Evolutionary conservation across 139 green algal species (phyloP).

Genomic region (Spirogloea muscicola): DNA sequence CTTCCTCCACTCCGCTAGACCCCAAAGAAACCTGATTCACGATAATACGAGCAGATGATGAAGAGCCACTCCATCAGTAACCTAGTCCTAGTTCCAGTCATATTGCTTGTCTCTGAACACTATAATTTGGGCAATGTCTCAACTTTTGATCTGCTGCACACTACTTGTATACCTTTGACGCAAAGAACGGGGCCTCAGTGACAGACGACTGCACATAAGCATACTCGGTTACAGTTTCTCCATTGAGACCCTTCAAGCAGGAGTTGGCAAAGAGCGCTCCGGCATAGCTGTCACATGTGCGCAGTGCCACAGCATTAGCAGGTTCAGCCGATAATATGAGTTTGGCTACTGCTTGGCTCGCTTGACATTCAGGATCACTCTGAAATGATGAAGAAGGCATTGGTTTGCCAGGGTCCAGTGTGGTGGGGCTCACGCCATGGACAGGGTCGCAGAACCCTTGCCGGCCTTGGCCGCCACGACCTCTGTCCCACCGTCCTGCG

Average conservation of each 20-base stretch:
- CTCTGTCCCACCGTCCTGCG: slow-evolving; percentile 97
- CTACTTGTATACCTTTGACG: slow-evolving; percentile 85
- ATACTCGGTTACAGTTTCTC: slow-evolving; percentile 66
- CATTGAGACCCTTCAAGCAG: slow-evolving; percentile 90
- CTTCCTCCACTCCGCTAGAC: slow-evolving; percentile 57
- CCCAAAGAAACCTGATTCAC: slow-evolving; percentile 42
- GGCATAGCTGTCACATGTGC: slow-evolving; percentile 65
- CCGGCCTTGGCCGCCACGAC: slow-evolving; percentile 67
- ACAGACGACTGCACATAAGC: slow-evolving; percentile 81
- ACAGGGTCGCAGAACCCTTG: slow-evolving; percentile 57
- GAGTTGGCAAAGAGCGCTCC: slow-evolving; percentile 91
- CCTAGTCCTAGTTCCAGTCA: no score
- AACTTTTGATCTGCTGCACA: not conserved
- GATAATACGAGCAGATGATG: not conserved
- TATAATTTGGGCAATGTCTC: slow-evolving; percentile 17
- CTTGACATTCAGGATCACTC: not conserved
- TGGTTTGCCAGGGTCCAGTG: not conserved
- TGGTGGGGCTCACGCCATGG: slow-evolving; percentile 57
- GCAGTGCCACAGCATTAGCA: not conserved
- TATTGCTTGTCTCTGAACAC: not conserved
- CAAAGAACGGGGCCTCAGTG: slow-evolving; percentile 85
- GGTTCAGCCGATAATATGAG: not conserved
- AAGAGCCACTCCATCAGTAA: not conserved
- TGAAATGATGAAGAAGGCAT: not conserved
- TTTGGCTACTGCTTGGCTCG: not conserved